Evolutionary conservation across 768 basidiomycete species (phyloP), one percentile per base, ranked within the genome.

Genomic region (Rhizopogon roseolus): DNA sequence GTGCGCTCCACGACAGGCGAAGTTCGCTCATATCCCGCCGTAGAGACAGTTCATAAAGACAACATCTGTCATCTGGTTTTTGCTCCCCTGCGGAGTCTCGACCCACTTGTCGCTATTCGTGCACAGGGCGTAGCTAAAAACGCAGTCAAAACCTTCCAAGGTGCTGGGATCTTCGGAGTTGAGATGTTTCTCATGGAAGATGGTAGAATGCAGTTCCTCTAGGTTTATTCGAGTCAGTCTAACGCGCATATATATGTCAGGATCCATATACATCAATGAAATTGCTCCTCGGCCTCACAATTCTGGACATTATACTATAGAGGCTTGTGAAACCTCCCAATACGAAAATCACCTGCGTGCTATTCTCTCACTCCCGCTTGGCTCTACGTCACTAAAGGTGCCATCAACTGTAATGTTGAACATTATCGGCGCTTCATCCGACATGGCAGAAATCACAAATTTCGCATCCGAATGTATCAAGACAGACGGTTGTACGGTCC

Each of bases 261-360:
- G 89, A 11, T 68, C 76, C 0, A 79, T 98, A 1, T 84, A 84
- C 54, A 81, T 99, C 58, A 99, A 99, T 69, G 97, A 99, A 73
- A 96, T 99, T 56, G 97, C 97, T 0, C 97, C 97, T 11, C 82
- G 97, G 16, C 96, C 97, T 1, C 97, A 99, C 68, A 99, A 98
- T 73, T 98, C 95, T 8, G 97, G 96, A 0, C 97, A 99, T 68
- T 96, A 98, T 70, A 97, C 95, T 28, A 98, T 98, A 64, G 97
- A 98, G 73, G 94, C 96, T 0, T 98, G 94, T 69, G 79, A 92
- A 60, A 91, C 93, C 2, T 98, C 96, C 2, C 97, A 98, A 72
- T 99, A 91, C 72, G 93, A 93, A 69, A 97, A 98, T 61, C 97
- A 98, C 69, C 86, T 98, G 49, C 92, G 94, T 36, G 90, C 94